A percentile compares a stretch with the other conserved stretches of the same genome.
phyloP scores from a whole-genome alignment of 306 rosid genomes.

The Herpetospermum pedunculosum region DNA sequence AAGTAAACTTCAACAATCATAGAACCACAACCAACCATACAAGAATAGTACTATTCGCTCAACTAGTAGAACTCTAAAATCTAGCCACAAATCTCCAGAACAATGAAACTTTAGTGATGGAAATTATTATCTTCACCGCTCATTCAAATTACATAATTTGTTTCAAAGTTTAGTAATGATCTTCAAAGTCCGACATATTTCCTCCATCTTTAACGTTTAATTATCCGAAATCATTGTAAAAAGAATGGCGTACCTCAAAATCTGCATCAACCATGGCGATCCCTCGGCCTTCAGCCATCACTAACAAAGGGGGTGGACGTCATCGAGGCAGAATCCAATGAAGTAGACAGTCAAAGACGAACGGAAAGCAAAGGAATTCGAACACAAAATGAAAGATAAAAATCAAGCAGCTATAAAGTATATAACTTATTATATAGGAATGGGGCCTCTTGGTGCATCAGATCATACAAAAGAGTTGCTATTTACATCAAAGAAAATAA shows the following conservation, averaged over 20 bases:
- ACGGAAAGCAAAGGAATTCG: neutral
- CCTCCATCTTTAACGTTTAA: neutral
- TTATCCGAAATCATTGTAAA: neutral
- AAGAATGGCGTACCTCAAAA: neutral
- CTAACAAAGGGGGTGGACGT: neutral
- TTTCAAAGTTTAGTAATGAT: neutral
- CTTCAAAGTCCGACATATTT: neutral
- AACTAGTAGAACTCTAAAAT: neutral
- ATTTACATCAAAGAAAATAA: conserved; percentile 5
- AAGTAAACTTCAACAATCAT: neutral
- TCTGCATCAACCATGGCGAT: neutral
- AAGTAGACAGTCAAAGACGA: neutral
- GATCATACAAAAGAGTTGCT: neutral
- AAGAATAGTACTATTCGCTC: neutral
- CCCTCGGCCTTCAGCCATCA: neutral
- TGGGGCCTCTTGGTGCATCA: neutral
- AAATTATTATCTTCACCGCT: neutral
- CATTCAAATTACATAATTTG: neutral
- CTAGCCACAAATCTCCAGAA: neutral
- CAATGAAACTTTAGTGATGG: no score
- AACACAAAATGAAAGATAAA: neutral
- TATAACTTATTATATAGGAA: neutral
- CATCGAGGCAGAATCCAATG: conserved; percentile 2
- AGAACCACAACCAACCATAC: neutral
- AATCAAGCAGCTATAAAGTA: neutral